These are phyloP conservation scores for Starmerella sp. DNA, from an alignment of 805 yeast species.

Conservation along the genomic window DNA sequence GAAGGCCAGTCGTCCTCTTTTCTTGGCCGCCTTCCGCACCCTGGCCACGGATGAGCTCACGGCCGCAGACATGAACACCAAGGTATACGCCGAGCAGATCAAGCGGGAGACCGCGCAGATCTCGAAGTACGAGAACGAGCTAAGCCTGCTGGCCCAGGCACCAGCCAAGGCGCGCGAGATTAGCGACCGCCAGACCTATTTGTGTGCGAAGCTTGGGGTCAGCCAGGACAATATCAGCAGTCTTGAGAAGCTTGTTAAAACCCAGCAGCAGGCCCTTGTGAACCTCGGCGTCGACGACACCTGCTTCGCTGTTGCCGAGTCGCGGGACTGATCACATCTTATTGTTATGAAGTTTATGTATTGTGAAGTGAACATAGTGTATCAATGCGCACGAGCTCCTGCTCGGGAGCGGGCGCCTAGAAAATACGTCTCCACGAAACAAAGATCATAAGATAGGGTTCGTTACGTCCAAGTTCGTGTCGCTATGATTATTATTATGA, in stretches of 20 bases:
- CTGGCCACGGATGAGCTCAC: constrained; percentile 48
- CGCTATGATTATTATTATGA: too few species aligned
- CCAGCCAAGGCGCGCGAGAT: constrained; percentile 44
- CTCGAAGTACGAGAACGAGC: constrained; percentile 56
- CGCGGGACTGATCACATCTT: neutral
- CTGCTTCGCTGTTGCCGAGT: neutral
- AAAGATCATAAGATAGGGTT: too few species aligned
- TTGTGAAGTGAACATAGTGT: too few species aligned
- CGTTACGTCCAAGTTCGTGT: too few species aligned
- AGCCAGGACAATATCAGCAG: constrained; percentile 31
- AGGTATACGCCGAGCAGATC: constrained; percentile 45
- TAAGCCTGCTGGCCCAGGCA: constrained; percentile 29
- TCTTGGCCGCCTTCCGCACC: constrained; percentile 61
- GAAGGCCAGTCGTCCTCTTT: constrained; percentile 75
- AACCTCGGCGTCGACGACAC: neutral
- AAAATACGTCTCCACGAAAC: neutral
- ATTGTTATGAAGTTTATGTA: too few species aligned
- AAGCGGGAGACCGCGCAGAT: constrained; percentile 53
- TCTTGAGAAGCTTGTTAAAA: neutral
- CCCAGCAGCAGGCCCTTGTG: constrained; percentile 31
- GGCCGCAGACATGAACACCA: constrained; percentile 51
- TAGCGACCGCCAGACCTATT: constrained; percentile 50
- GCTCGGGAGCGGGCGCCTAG: too few species aligned
- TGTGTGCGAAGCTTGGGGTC: constrained; percentile 53
- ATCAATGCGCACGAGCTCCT: neutral